Evolutionary conservation across 140 eudicot genomes (phyloP).

Genomic region (Flaveria floridana): DNA sequence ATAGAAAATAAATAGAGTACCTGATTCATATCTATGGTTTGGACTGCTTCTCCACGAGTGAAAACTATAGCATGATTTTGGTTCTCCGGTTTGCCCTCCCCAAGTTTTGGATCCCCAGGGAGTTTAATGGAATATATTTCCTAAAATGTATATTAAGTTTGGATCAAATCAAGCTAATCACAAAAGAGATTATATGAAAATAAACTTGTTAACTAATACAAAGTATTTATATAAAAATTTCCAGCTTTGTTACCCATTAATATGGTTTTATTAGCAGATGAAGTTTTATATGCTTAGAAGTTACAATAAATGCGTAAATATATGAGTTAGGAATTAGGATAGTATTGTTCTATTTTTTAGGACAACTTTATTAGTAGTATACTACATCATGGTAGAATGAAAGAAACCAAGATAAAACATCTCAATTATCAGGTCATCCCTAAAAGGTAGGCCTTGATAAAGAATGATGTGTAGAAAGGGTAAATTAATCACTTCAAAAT

Average conservation of each 20-base stretch:
- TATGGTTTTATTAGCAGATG: conserved; percentile 13
- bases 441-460: not conserved
- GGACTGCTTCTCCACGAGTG: conserved; percentile 98
- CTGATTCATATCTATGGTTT: conserved; percentile 98
- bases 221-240: not conserved
- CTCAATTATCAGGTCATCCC: not conserved
- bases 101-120: conserved; percentile 99
- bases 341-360: not conserved
- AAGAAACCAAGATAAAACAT: not conserved
- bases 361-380: not conserved
- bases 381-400: not conserved
- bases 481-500: conserved; percentile 10
- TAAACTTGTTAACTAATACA: conserved; percentile 6
- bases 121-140: conserved; percentile 93
- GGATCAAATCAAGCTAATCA: conserved; percentile 15
- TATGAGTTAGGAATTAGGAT: not conserved
- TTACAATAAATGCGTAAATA: not conserved
- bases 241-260: not conserved
- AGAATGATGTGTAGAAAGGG: not conserved
- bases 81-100: conserved; percentile 98
- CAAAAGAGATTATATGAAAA: conserved; percentile 5
- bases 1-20: conserved; percentile 33
- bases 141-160: conserved; percentile 39
- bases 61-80: conserved; percentile 96
- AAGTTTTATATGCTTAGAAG: not conserved